A percentile compares a stretch with the other conserved stretches of the same genome.
Evolutionary conservation across 192 early-diverging fungal genomes (phyloP).

Genomic region (Backusella sp.): DNA sequence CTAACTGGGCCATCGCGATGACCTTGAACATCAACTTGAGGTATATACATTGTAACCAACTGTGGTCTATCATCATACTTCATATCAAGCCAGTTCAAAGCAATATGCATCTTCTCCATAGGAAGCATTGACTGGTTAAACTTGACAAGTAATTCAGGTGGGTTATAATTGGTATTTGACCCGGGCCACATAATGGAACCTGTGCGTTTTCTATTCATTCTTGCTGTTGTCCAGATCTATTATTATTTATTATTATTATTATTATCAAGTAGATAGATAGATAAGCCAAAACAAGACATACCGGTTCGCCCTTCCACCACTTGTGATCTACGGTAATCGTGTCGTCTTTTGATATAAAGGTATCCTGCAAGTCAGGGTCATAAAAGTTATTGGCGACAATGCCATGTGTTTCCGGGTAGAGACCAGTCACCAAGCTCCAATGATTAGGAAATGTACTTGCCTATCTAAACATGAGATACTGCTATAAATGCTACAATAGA

Average conservation of each 20-base stretch:
- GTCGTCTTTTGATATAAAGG: conserved; percentile 74
- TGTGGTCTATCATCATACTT: conserved; percentile 65
- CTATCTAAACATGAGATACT: conserved; percentile 13
- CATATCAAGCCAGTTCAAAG: conserved; percentile 74
- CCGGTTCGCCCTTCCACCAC: conserved; percentile 90
- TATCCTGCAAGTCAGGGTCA: conserved; percentile 66
- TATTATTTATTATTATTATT: not conserved
- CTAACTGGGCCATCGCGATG: conserved; percentile 71
- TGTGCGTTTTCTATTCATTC: conserved; percentile 59
- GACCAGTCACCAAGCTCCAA: conserved; percentile 83
- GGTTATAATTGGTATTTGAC: conserved; percentile 55
- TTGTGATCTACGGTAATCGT: conserved; percentile 52
- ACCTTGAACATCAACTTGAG: conserved; percentile 76
- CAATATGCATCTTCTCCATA: conserved; percentile 52
- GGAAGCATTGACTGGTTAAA: conserved; percentile 48
- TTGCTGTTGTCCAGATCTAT: conserved; percentile 84
- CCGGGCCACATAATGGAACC: conserved; percentile 90
- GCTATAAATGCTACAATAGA: not conserved
- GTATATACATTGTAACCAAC: conserved; percentile 74
- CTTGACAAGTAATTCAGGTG: conserved; percentile 64
- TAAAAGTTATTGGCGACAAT: conserved; percentile 85
- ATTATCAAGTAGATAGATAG: not conserved
- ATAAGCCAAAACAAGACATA: conserved; percentile 31
- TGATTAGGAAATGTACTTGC: conserved; percentile 91
- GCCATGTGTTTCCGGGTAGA: conserved; percentile 91